Percentiles rank a stretch among this genome's conserved stretches.
phyloP scores from a whole-genome alignment of 83 land plant species.

The Picea abies region DNA sequence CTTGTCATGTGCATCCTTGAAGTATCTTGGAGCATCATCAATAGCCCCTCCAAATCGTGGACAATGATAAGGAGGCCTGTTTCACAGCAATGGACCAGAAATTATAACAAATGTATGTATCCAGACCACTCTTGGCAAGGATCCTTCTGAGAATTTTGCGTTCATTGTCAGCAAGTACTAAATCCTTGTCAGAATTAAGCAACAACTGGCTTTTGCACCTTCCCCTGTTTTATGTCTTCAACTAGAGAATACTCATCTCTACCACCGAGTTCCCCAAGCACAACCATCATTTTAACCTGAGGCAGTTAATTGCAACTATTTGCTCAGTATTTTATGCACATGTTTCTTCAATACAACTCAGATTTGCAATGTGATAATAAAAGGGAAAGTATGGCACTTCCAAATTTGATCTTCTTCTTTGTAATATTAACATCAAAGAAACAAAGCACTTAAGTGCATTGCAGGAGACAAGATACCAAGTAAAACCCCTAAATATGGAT shows the following conservation, averaged over 20 bases:
- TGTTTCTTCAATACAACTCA: conserved; percentile 18
- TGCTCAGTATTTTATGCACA: background rate
- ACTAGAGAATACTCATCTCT: conserved; percentile 40
- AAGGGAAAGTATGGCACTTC: background rate
- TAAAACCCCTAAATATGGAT: background rate
- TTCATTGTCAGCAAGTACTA: no score
- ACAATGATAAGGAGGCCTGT: no score
- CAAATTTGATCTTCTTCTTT: background rate
- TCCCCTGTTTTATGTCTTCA: conserved; percentile 71
- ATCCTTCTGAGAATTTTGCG: no score
- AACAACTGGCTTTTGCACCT: conserved; percentile 91
- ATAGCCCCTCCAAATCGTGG: no score
- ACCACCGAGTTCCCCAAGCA: conserved; percentile 98
- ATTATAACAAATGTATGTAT: no score
- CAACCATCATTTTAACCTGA: conserved; percentile 97
- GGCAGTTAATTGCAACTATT: background rate
- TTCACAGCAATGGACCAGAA: no score
- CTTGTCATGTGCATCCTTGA: no score
- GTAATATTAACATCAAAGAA: background rate
- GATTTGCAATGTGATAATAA: background rate
- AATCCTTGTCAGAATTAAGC: no score
- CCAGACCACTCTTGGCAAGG: no score
- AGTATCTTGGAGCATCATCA: no score
- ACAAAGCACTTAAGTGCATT: background rate
- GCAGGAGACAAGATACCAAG: background rate